Conservation (phyloP, 1,284 basidiomycete species). For the Trametes hirsuta region DNA sequence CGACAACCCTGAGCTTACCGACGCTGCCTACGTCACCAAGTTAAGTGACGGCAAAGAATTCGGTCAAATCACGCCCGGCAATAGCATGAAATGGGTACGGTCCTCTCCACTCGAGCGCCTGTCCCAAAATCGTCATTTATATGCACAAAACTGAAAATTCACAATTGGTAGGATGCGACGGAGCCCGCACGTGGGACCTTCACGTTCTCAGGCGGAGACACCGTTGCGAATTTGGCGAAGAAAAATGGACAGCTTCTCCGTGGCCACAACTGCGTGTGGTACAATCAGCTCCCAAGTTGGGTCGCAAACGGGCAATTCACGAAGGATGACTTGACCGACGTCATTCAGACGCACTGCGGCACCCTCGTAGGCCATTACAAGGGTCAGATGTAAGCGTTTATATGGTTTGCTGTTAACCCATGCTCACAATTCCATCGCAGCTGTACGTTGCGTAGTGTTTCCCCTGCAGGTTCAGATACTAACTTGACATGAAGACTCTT, state of each 20-base stretch:
- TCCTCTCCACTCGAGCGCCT: too few relatives aligned
- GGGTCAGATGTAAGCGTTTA: conserved; percentile 47
- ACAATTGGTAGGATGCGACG: conserved; percentile 46
- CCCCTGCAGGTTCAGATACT: neutral
- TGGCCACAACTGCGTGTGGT: conserved; percentile 58
- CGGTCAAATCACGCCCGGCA: conserved; percentile 54
- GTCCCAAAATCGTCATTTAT: too few relatives aligned
- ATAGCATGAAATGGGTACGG: conserved; percentile 60
- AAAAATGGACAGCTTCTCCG: conserved; percentile 43
- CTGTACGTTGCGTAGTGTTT: conserved; percentile 25
- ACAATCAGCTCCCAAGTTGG: conserved; percentile 58
- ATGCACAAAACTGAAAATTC: too few relatives aligned
- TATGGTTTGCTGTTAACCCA: too few relatives aligned
- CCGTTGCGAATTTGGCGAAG: conserved; percentile 49
- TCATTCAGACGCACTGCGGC: conserved; percentile 51
- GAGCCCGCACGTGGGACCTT: conserved; percentile 53
- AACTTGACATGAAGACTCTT: conserved; percentile 24
- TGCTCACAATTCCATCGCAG: conserved; percentile 11
- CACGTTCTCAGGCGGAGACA: conserved; percentile 49
- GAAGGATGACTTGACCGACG: conserved; percentile 44
- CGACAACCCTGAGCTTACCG: conserved; percentile 56
- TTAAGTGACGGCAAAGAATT: conserved; percentile 50
- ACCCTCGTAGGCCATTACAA: conserved; percentile 54
- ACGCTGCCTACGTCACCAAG: conserved; percentile 46
- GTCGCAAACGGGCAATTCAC: conserved; percentile 48